Evolutionary conservation across 169 alveolate species (phyloP).

Genomic region (Eimeria tenella): DNA sequence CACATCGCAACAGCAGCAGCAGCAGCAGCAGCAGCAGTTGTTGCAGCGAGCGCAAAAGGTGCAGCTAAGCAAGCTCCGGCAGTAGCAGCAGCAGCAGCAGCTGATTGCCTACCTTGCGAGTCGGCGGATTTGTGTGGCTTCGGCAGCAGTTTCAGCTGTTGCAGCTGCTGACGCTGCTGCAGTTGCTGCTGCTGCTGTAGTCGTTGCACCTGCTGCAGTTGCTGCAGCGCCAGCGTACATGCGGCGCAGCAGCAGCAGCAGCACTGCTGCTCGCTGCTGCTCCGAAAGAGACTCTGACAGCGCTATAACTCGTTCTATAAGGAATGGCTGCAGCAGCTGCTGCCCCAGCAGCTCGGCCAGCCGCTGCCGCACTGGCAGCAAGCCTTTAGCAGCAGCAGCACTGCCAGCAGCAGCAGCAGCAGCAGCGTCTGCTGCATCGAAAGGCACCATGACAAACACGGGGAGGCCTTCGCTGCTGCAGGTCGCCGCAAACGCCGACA

Average conservation of each 20-base stretch:
- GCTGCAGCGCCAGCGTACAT: slow-evolving; percentile 22
- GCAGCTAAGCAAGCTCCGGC: background rate
- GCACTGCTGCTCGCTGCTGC: slow-evolving; percentile 34
- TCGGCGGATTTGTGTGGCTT: background rate
- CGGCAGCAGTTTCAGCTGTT: background rate
- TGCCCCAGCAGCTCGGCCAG: slow-evolving; percentile 33
- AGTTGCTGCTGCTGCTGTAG: slow-evolving; percentile 8
- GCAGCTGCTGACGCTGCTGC: background rate
- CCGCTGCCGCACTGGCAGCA: slow-evolving; percentile 68
- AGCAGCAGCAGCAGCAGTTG: slow-evolving; percentile 36
- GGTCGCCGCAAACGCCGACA: slow-evolving; percentile 27
- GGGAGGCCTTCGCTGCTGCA: slow-evolving; percentile 62
- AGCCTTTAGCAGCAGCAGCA: slow-evolving; percentile 3
- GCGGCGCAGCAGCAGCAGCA: slow-evolving; percentile 70
- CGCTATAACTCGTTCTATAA: background rate
- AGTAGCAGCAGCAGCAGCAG: slow-evolving; percentile 6
- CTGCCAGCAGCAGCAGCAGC: background rate
- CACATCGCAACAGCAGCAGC: slow-evolving; percentile 36
- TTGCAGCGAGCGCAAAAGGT: background rate
- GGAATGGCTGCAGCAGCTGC: slow-evolving; percentile 49
- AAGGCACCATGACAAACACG: slow-evolving; percentile 39
- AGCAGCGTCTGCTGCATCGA: slow-evolving; percentile 25
- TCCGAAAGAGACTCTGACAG: background rate
- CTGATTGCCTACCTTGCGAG: background rate
- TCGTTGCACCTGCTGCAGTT: background rate